phyloP scores from a whole-genome alignment of 805 yeast genomes.

The Candida manassasensis region DNA sequence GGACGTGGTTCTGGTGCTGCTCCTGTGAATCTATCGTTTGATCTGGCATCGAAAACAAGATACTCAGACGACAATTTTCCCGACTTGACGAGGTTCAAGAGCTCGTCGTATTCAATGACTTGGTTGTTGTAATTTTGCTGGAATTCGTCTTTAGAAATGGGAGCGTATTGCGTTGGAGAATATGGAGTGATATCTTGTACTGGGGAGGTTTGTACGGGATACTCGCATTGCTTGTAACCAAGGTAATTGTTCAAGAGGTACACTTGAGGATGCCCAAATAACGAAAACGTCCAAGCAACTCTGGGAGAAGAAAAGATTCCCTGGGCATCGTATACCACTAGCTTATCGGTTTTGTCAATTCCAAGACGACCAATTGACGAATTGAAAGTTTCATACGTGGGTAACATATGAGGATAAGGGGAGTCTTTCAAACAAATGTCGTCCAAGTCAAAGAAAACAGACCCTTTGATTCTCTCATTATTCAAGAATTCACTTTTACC shows the following conservation, averaged over 20 bases:
- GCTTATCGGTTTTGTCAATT: slow-evolving; percentile 45
- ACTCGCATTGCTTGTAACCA: slow-evolving; percentile 43
- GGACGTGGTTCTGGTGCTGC: slow-evolving; percentile 83
- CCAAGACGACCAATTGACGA: slow-evolving; percentile 53
- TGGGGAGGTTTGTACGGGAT: slow-evolving; percentile 39
- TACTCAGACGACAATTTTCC: slow-evolving; percentile 43
- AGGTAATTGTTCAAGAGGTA: slow-evolving; percentile 67
- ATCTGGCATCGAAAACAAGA: slow-evolving; percentile 76
- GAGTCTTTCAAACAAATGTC: slow-evolving; percentile 54
- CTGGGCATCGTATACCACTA: slow-evolving; percentile 79
- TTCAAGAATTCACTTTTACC: slow-evolving; percentile 53
- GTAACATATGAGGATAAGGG: slow-evolving; percentile 88
- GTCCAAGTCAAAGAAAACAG: slow-evolving; percentile 79
- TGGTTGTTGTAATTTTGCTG: slow-evolving; percentile 35
- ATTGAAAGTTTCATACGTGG: slow-evolving; percentile 54
- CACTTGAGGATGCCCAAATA: slow-evolving; percentile 73
- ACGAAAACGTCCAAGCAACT: slow-evolving; percentile 83
- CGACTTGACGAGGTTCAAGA: slow-evolving; percentile 51
- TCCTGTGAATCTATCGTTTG: slow-evolving; percentile 72
- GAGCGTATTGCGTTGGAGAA: slow-evolving; percentile 8
- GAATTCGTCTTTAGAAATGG: slow-evolving; percentile 23
- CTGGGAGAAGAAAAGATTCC: slow-evolving; percentile 89
- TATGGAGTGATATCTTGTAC: slow-evolving; percentile 15
- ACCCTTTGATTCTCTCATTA: slow-evolving; percentile 54
- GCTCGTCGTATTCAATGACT: slow-evolving; percentile 63